Conservation (phyloP, 2,329 filamentous ascomycete species). For the Sarocladium oryzae region DNA sequence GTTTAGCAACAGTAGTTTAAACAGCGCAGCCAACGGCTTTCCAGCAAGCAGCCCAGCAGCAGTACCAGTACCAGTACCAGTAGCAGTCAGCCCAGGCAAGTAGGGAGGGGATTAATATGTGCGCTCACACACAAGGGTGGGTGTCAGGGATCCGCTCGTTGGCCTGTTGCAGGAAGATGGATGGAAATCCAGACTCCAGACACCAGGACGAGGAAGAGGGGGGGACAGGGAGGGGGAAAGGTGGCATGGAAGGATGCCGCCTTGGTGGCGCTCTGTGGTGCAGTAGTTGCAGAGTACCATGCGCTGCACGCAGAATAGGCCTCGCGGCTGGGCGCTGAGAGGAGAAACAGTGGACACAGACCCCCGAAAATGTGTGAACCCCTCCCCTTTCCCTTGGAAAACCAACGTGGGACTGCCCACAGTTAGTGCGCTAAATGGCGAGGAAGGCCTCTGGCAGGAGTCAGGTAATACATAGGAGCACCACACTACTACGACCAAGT, state of each 20-base stretch:
- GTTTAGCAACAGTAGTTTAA: conserved; percentile 7
- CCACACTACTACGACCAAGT: too few relatives aligned
- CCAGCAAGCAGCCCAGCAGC: neutral
- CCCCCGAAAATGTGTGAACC: neutral
- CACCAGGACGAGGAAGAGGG: neutral
- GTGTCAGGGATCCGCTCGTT: conserved; percentile 7
- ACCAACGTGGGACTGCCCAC: neutral
- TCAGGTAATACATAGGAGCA: too few relatives aligned
- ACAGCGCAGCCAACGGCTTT: conserved; percentile 4
- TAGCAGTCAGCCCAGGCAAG: neutral
- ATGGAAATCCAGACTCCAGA: neutral
- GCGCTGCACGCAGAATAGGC: neutral
- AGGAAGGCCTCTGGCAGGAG: neutral
- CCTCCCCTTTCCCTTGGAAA: neutral
- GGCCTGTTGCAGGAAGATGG: neutral
- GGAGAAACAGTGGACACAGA: neutral
- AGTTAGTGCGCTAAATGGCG: neutral
- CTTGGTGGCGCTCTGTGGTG: conserved; percentile 3
- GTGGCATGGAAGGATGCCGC: neutral
- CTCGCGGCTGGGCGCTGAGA: neutral
- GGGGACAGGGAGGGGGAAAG: neutral
- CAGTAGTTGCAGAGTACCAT: neutral
- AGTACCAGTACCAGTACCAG: neutral
- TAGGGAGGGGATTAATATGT: neutral
- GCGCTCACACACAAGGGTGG: neutral